phyloP scores from a whole-genome alignment of 2,329 filamentous ascomycete species.

The Blumeria hordei region DNA sequence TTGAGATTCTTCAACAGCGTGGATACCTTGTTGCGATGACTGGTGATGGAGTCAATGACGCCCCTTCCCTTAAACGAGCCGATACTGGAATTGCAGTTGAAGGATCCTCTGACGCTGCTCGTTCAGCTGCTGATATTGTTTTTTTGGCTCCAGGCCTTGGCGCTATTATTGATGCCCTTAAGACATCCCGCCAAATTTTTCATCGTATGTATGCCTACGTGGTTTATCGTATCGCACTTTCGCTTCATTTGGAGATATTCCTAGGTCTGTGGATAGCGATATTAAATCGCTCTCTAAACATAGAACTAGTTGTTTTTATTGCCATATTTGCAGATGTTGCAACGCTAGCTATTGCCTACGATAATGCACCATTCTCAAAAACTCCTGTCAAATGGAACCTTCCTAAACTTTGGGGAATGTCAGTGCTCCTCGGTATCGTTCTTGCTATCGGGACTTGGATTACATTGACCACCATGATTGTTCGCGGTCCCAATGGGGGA shows the following conservation, averaged over 20 bases:
- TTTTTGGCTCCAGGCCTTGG: slow-evolving; percentile 80
- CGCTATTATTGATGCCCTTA: slow-evolving; percentile 78
- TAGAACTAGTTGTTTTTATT: slow-evolving; percentile 77
- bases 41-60: slow-evolving; percentile 87
- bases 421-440: slow-evolving; percentile 57
- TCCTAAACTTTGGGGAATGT: slow-evolving; percentile 85
- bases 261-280: slow-evolving; percentile 81
- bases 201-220: slow-evolving; percentile 95
- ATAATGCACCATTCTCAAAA: slow-evolving; percentile 71
- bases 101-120: slow-evolving; percentile 73
- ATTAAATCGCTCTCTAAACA: slow-evolving; percentile 60
- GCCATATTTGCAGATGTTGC: slow-evolving; percentile 88
- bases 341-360: slow-evolving; percentile 78
- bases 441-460: slow-evolving; percentile 74
- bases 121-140: slow-evolving; percentile 79
- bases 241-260: slow-evolving; percentile 77
- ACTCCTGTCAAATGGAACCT: slow-evolving; percentile 87
- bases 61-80: slow-evolving; percentile 81
- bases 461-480: slow-evolving; percentile 64
- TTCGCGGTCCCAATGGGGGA: slow-evolving; percentile 42
- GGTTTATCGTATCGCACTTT: slow-evolving; percentile 82
- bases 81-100: slow-evolving; percentile 90
- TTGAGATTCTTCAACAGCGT: slow-evolving; percentile 82
- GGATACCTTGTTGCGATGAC: slow-evolving; percentile 91
- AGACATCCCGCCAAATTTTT: slow-evolving; percentile 86